These are phyloP conservation scores for Fusarium sororula DNA, from an alignment of 2,329 filamentous ascomycete species.

Conservation along the genomic window DNA sequence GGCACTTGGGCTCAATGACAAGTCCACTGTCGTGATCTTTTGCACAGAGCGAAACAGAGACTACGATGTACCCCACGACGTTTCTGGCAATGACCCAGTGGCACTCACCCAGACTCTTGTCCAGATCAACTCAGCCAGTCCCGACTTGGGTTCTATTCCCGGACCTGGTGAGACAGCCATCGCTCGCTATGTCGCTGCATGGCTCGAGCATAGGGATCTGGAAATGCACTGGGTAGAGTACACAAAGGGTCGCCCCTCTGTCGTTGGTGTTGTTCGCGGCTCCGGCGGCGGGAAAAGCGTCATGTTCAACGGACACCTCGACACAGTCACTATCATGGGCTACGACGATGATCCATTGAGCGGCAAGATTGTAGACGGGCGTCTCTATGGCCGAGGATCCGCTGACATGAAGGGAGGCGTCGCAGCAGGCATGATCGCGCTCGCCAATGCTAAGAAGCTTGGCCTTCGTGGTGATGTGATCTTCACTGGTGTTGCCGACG, in stretches of 20 bases:
- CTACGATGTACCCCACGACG: constrained; percentile 57
- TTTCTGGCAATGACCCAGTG: constrained; percentile 54
- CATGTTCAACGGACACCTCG: constrained; percentile 63
- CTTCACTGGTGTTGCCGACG: constrained; percentile 62
- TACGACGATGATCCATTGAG: constrained; percentile 58
- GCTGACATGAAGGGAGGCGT: constrained; percentile 63
- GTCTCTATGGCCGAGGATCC: constrained; percentile 56
- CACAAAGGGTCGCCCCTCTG: constrained; percentile 57
- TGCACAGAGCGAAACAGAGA: constrained; percentile 67
- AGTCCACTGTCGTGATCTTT: constrained; percentile 71
- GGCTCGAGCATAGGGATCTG: constrained; percentile 61
- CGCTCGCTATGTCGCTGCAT: constrained; percentile 57
- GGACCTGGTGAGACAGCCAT: constrained; percentile 58
- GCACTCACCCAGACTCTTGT: constrained; percentile 56
- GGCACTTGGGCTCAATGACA: constrained; percentile 49
- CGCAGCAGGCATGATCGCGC: constrained; percentile 55
- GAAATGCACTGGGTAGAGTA: constrained; percentile 61
- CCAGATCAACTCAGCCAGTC: constrained; percentile 60
- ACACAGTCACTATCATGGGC: constrained; percentile 59
- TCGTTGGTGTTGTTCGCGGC: constrained; percentile 59
- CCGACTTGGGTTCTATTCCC: constrained; percentile 51
- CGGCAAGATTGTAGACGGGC: constrained; percentile 51
- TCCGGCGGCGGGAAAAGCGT: constrained; percentile 57
- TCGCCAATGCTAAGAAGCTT: constrained; percentile 51
- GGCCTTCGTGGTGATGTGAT: constrained; percentile 59